Conservation (phyloP, 2,329 filamentous ascomycete genomes). For the Talaromyces piceae region DNA sequence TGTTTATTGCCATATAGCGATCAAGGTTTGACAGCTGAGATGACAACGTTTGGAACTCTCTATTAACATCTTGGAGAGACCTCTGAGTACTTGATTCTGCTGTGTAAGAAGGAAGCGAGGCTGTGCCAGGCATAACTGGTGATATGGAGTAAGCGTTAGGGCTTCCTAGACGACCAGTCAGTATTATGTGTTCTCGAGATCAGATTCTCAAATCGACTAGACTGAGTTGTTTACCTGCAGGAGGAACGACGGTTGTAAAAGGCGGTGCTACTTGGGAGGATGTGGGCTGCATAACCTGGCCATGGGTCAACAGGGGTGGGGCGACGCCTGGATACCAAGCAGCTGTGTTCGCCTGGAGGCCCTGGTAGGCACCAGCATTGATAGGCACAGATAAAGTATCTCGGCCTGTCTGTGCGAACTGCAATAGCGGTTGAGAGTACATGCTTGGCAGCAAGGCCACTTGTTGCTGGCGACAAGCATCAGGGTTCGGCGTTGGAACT, state of each 20-base stretch:
- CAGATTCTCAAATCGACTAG: neutral
- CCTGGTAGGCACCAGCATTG: slow-evolving; percentile 10
- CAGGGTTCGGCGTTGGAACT: slow-evolving; percentile 9
- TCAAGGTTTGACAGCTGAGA: slow-evolving; percentile 29
- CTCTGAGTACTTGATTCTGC: slow-evolving; percentile 15
- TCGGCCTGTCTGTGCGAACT: slow-evolving; percentile 10
- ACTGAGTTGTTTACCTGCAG: slow-evolving; percentile 1
- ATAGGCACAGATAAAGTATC: slow-evolving; percentile 13
- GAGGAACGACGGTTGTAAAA: slow-evolving; percentile 3
- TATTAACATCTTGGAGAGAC: slow-evolving; percentile 23
- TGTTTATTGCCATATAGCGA: slow-evolving; percentile 32
- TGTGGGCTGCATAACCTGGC: slow-evolving; percentile 9
- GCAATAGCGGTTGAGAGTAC: slow-evolving; percentile 3
- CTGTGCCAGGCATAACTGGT: slow-evolving; percentile 9
- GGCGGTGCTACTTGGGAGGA: slow-evolving; percentile 11
- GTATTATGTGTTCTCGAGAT: too few relatives aligned
- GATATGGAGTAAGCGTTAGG: neutral
- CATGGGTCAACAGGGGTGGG: slow-evolving; percentile 13
- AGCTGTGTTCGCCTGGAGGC: slow-evolving; percentile 11
- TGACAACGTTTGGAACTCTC: slow-evolving; percentile 24
- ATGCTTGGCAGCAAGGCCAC: slow-evolving; percentile 1
- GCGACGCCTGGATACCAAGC: slow-evolving; percentile 14
- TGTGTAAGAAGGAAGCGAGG: slow-evolving; percentile 3
- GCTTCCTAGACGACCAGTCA: neutral
- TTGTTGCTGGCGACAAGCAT: slow-evolving; percentile 11